Percentiles rank a stretch among this genome's conserved stretches.
Evolutionary conservation across 2,329 filamentous ascomycete genomes (phyloP).

Genomic region (Cladorrhinum sp.): DNA sequence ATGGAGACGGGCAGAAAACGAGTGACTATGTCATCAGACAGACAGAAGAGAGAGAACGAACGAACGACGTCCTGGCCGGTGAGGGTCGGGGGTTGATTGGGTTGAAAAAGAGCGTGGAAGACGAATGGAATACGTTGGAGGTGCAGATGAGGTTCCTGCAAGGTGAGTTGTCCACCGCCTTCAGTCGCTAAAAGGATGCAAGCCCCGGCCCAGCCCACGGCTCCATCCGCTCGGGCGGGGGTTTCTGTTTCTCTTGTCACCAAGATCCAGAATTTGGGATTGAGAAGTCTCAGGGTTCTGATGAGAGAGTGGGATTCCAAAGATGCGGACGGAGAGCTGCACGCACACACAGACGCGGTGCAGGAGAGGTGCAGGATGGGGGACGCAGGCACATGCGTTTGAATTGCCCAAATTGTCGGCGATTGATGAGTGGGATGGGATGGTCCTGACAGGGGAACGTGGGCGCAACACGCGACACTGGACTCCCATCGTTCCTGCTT

Average conservation of each 20-base stretch:
- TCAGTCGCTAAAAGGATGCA: constrained; percentile 26
- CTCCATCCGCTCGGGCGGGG: constrained; percentile 17
- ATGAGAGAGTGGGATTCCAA: not conserved
- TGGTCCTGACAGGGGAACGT: not conserved
- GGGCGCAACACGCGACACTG: not conserved
- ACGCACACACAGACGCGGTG: constrained; percentile 14
- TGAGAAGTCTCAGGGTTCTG: too few species aligned
- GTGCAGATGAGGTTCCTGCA: constrained; percentile 37
- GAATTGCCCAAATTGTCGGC: not conserved
- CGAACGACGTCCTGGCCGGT: constrained; percentile 5
- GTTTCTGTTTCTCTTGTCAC: not conserved
- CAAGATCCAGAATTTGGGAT: not conserved
- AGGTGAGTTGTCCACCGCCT: constrained; percentile 40
- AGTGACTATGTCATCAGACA: constrained; percentile 17
- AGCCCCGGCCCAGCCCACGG: constrained; percentile 19
- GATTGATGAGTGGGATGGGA: not conserved
- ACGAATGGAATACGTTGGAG: constrained; percentile 35
- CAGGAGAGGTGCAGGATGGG: not conserved
- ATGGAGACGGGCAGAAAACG: constrained; percentile 6
- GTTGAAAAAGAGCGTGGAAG: constrained; percentile 15
- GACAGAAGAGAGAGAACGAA: constrained; percentile 8
- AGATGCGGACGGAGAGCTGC: not conserved
- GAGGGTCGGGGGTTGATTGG: constrained; percentile 2
- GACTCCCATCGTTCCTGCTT: not conserved
- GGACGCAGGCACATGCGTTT: not conserved